A percentile compares a stretch with the other conserved stretches of the same genome.
Evolutionary conservation across 2,329 filamentous ascomycete species (phyloP).

Genomic region (Talaromyces sp.): DNA sequence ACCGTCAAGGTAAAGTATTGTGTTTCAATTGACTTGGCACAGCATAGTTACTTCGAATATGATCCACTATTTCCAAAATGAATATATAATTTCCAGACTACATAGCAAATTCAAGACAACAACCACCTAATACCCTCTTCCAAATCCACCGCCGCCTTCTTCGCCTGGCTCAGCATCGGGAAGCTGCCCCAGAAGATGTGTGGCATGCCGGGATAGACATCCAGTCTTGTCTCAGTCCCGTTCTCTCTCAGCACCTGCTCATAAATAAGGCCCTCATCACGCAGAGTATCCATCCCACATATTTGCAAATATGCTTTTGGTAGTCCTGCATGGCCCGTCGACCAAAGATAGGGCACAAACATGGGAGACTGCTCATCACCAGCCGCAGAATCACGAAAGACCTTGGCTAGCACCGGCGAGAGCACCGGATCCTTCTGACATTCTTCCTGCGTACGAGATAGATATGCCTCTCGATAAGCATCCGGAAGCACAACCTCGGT

Average conservation of each 20-base stretch:
- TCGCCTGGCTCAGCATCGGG: constrained; percentile 4
- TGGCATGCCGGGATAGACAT: constrained; percentile 41
- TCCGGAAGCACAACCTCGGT: constrained; percentile 19
- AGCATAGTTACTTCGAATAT: neutral
- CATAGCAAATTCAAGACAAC: neutral
- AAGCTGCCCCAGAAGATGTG: constrained; percentile 22
- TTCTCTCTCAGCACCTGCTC: constrained; percentile 45
- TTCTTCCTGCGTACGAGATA: constrained; percentile 26
- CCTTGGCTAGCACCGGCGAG: constrained; percentile 22
- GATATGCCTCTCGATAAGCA: constrained; percentile 12
- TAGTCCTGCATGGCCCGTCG: constrained; percentile 28
- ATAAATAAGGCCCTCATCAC: constrained; percentile 53
- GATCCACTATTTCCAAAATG: neutral
- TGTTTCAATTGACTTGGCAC: neutral
- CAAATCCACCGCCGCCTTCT: constrained; percentile 5
- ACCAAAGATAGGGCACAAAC: constrained; percentile 5
- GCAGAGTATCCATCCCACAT: constrained; percentile 46
- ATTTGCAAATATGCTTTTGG: constrained; percentile 50
- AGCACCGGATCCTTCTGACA: constrained; percentile 19
- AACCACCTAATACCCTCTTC: constrained; percentile 7
- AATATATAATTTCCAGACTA: neutral
- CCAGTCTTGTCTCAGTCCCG: constrained; percentile 41
- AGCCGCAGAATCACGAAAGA: constrained; percentile 1
- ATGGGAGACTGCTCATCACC: neutral
- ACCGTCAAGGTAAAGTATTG: neutral